A percentile compares a stretch with the other conserved stretches of the same genome.
Conservation (phyloP, 176 grass and related monocot species). For the Rhynchospora tenuis region DNA sequence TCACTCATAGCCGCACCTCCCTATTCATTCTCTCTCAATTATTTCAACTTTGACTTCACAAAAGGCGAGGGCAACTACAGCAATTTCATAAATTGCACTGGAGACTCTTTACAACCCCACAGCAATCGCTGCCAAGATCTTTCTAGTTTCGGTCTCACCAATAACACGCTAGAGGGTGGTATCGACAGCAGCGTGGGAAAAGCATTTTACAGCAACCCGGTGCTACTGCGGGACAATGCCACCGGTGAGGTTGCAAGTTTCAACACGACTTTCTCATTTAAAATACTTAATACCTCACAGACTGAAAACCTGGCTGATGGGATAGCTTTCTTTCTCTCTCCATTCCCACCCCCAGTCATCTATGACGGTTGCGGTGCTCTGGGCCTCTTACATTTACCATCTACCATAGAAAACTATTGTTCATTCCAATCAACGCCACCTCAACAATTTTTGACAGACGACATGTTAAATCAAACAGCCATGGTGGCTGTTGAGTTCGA, state of each 20-base stretch:
- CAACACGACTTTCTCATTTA: constrained; percentile 28
- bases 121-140: background rate
- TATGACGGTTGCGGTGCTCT: constrained; percentile 32
- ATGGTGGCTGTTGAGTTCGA: constrained; percentile 53
- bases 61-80: background rate
- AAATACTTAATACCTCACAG: background rate
- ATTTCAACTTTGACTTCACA: background rate
- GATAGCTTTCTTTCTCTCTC: constrained; percentile 50
- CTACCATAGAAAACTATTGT: background rate
- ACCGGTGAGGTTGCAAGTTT: constrained; percentile 36
- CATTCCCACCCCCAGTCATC: constrained; percentile 27
- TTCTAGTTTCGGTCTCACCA: background rate
- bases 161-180: background rate
- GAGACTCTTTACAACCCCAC: background rate
- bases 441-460: background rate
- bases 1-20: background rate
- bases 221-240: constrained; percentile 29
- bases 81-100: background rate
- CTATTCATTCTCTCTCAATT: background rate
- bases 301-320: constrained; percentile 4
- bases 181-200: constrained; percentile 8
- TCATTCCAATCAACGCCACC: background rate
- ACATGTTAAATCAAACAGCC: background rate
- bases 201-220: constrained; percentile 13
- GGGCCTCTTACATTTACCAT: constrained; percentile 12